Evolutionary conservation across 352 stramenopile species (phyloP), one percentile per base, ranked within the genome.

Genomic region (Globisporangium parvum): DNA sequence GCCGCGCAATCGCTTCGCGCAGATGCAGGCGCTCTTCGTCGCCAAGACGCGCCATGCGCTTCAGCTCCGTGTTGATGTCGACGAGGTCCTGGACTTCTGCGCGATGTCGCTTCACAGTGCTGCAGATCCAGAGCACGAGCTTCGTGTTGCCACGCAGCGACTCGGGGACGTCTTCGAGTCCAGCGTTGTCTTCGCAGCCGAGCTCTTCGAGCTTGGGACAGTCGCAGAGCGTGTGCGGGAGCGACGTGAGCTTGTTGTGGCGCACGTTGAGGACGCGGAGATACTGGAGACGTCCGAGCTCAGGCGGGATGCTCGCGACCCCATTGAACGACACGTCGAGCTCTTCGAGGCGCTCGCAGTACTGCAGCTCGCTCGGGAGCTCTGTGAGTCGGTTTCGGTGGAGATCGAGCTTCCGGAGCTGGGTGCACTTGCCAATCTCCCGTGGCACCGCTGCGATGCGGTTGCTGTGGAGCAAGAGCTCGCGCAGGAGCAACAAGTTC

Each of bases 101-200:
- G 45, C 67, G 65, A 59, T 92, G 81, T 17, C 65, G 69, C 70
- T 90, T 89, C n/a, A 85, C 70, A n/a, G 69, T 87, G 35, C 68
- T 68, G 63, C 76, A 92, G 66, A 92, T 88, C 81, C 81, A 92
- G 11, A 92, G 57, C 55, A 90, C 79, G 37, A 92, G 71, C 55
- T 75, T 73, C 10, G 79, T 89, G 58, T 86, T 90, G 60, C 72
- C 70, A 1, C 74, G 75, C 18, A 92, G 55, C 2, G 73, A 79
- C 67, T 88, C 79, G 11, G 79, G 77, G 44, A 92, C 71, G 57
- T 90, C 75, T 9, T 60, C 60, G 6, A 92, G 62, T 14, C 70
- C 70, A 14, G 71, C 55, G 57, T 92, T 92, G 28, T 65, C 72
- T 17, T 87, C 76, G 60, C 79, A 88, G 14, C 56, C 57, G 24